These are phyloP conservation scores for Pythium pyrilobum DNA, from an alignment of 352 stramenopile genomes.

Conservation along the genomic window DNA sequence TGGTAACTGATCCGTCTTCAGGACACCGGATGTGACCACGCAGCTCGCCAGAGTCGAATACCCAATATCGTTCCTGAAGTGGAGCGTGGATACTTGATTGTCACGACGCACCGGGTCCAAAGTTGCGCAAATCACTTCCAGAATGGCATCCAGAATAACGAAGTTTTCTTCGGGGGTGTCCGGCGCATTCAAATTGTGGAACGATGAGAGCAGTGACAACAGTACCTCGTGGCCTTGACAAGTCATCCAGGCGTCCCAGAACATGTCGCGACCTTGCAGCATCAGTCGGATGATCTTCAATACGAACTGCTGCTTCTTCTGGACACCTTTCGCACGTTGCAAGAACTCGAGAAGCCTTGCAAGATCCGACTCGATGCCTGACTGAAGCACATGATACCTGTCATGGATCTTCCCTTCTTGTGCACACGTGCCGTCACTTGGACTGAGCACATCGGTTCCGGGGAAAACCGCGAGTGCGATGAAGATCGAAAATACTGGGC, in stretches of 20 bases:
- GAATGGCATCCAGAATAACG: constrained; percentile 41
- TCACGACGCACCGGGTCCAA: constrained; percentile 29
- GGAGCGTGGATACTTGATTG: constrained; percentile 24
- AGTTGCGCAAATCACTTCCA: constrained; percentile 42
- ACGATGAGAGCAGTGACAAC: constrained; percentile 50
- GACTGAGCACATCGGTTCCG: not conserved
- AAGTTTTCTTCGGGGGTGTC: constrained; percentile 21
- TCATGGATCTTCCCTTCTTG: not conserved
- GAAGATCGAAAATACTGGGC: constrained; percentile 38
- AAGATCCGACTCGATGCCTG: constrained; percentile 56
- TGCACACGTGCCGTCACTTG: not conserved
- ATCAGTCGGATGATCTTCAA: constrained; percentile 42
- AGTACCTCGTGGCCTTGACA: constrained; percentile 62
- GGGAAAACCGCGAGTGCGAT: constrained; percentile 21
- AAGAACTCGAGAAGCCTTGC: constrained; percentile 45
- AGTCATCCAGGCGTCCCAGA: constrained; percentile 37
- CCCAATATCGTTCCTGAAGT: constrained; percentile 37
- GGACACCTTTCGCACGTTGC: constrained; percentile 28
- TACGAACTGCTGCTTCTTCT: constrained; percentile 33
- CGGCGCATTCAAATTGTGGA: constrained; percentile 23
- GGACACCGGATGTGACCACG: constrained; percentile 42
- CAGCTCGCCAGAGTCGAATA: constrained; percentile 55
- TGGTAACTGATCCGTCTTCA: constrained; percentile 29
- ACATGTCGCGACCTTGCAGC: constrained; percentile 29
- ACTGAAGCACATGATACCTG: constrained; percentile 21